Conservation (phyloP, 768 basidiomycete genomes). For the Nidula microcarpa region DNA sequence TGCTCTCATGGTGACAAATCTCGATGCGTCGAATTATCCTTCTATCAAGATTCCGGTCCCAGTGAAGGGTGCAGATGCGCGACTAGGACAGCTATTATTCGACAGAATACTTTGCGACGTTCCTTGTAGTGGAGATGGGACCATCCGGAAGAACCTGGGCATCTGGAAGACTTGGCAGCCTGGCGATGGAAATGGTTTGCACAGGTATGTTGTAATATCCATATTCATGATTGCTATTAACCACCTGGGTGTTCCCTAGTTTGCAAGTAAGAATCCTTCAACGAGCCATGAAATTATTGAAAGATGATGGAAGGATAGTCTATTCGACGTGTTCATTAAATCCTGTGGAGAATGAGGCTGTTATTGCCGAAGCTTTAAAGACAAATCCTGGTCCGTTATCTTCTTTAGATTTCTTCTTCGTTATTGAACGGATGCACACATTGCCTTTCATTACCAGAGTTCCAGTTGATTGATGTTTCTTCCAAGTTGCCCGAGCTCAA, state of each 20-base stretch:
- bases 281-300: conserved; percentile 89
- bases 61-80: conserved; percentile 24
- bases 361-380: conserved; percentile 80
- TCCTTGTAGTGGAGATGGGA: conserved; percentile 97
- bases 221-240: background rate
- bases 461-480: conserved; percentile 78
- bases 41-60: conserved; percentile 48
- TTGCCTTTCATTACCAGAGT: conserved; percentile 38
- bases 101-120: conserved; percentile 96
- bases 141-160: conserved; percentile 87
- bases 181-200: conserved; percentile 87
- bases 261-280: conserved; percentile 90
- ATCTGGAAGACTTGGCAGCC: conserved; percentile 95
- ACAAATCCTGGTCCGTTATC: conserved; percentile 55
- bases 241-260: conserved; percentile 31
- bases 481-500: conserved; percentile 66
- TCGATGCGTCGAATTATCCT: conserved; percentile 89
- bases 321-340: conserved; percentile 99
- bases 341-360: conserved; percentile 96
- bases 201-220: conserved; percentile 45
- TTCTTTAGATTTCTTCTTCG: background rate
- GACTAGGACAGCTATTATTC: conserved; percentile 62
- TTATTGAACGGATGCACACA: too few species aligned
- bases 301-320: conserved; percentile 81
- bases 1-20: conserved; percentile 91